phyloP scores from a whole-genome alignment of 164 flowering plant genomes.

The Taxillus chinensis region DNA sequence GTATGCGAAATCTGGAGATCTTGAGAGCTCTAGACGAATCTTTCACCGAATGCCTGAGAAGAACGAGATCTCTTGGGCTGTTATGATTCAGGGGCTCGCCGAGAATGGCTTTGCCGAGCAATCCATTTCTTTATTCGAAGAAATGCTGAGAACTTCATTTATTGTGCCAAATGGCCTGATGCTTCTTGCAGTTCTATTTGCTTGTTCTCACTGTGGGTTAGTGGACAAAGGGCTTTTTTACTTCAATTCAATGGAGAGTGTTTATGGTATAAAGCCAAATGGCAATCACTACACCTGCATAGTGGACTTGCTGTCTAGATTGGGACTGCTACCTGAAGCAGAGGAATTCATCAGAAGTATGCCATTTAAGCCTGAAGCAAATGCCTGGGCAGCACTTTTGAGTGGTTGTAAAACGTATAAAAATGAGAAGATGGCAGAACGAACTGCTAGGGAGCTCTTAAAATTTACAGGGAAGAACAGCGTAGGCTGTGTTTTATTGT shows the following conservation, averaged over 20 bases:
- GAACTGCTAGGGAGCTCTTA: conserved; percentile 29
- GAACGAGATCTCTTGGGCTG: conserved; percentile 53
- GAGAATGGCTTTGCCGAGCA: conserved; percentile 48
- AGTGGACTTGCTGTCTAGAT: conserved; percentile 54
- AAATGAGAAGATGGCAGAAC: conserved; percentile 40
- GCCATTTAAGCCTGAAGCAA: conserved; percentile 43
- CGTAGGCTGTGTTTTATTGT: conserved; percentile 44
- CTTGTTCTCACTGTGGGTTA: conserved; percentile 60
- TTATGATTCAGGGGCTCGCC: conserved; percentile 62
- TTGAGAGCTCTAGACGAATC: conserved; percentile 28
- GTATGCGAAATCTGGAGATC: conserved; percentile 64
- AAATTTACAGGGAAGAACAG: conserved; percentile 28
- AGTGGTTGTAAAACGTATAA: conserved; percentile 43
- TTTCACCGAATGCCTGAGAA: conserved; percentile 37
- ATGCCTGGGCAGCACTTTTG: conserved; percentile 49
- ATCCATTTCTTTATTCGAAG: conserved; percentile 34
- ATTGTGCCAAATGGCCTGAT: conserved; percentile 36
- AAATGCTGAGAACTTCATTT: conserved; percentile 28
- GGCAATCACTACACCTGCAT: conserved; percentile 44
- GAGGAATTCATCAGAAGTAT: conserved; percentile 37
- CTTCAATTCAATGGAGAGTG: conserved; percentile 41
- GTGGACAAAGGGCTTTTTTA: conserved; percentile 42
- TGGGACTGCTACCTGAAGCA: conserved; percentile 47
- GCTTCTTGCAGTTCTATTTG: conserved; percentile 42
- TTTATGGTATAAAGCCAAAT: conserved; percentile 37